These are phyloP conservation scores for Fusarium falciforme DNA, from an alignment of 2,329 filamentous ascomycete genomes.

Conservation along the genomic window DNA sequence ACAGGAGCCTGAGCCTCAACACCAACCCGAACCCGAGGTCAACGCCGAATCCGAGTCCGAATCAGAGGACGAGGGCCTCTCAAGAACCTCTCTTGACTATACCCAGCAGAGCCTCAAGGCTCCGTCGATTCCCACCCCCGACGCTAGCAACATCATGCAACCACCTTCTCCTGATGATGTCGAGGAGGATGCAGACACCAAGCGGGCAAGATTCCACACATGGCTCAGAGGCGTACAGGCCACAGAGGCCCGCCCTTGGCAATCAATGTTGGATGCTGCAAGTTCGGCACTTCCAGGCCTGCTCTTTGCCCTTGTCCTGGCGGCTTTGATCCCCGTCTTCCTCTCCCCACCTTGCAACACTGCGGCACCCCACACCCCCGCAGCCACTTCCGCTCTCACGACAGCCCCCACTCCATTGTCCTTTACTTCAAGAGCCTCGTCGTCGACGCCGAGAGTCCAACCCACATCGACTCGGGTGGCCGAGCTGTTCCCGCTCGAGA, in stretches of 20 bases:
- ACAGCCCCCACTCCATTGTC: slow-evolving; percentile 39
- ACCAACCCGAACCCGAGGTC: slow-evolving; percentile 8
- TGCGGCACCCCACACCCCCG: slow-evolving; percentile 39
- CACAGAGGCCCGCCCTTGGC: slow-evolving; percentile 10
- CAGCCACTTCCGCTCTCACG: slow-evolving; percentile 39
- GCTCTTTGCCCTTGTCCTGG: slow-evolving; percentile 39
- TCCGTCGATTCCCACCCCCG: slow-evolving; percentile 55
- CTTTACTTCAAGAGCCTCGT: slow-evolving; percentile 30
- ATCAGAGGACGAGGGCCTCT: slow-evolving; percentile 55
- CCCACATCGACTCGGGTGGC: slow-evolving; percentile 35
- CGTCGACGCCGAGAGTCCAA: slow-evolving; percentile 24
- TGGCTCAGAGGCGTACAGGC: slow-evolving; percentile 30
- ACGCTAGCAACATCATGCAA: slow-evolving; percentile 46
- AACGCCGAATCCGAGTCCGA: slow-evolving; percentile 50
- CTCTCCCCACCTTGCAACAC: slow-evolving; percentile 37
- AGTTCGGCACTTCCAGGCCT: slow-evolving; percentile 40
- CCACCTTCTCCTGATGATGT: slow-evolving; percentile 7
- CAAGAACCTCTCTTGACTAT: slow-evolving; percentile 59
- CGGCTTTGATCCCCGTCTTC: slow-evolving; percentile 43
- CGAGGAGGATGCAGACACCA: slow-evolving; percentile 18
- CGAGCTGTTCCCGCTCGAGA: slow-evolving; percentile 46
- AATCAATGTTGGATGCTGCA: slow-evolving; percentile 30
- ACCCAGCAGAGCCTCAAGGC: slow-evolving; percentile 60
- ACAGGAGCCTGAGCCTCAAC: slow-evolving; percentile 17
- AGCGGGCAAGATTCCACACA: slow-evolving; percentile 17